A percentile compares a stretch with the other conserved stretches of the same genome.
Evolutionary conservation across 345 rosid genomes (phyloP).

Genomic region (Psidium guajava): DNA sequence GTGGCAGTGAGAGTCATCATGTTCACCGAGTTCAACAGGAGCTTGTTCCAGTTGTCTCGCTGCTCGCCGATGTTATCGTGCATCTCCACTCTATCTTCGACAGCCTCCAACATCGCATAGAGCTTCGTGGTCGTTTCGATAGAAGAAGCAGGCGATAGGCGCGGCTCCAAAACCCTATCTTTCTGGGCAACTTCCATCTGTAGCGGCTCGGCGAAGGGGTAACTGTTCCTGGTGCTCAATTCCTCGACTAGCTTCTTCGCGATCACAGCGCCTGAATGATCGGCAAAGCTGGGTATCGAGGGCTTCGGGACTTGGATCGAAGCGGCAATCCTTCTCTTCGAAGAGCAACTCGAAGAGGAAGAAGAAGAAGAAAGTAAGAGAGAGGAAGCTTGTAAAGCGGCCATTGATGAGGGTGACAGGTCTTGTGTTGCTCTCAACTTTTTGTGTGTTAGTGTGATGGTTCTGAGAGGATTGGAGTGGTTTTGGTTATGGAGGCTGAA

Average conservation of each 20-base stretch:
- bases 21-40: constrained; percentile 51
- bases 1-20: constrained; percentile 54
- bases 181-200: background rate
- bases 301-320: background rate
- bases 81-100: constrained; percentile 60
- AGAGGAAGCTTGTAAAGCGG: background rate
- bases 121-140: constrained; percentile 2
- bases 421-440: background rate
- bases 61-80: constrained; percentile 57
- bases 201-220: background rate
- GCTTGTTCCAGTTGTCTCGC: constrained; percentile 54
- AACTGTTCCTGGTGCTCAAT: background rate
- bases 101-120: constrained; percentile 39
- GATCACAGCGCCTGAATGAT: background rate
- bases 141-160: background rate
- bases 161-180: background rate
- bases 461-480: background rate
- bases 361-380: background rate
- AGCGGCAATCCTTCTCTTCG: background rate
- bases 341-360: background rate
- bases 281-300: background rate
- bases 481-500: background rate
- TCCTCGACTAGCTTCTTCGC: background rate
- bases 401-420: background rate
- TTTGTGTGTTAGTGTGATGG: background rate